Evolutionary conservation across 2,329 filamentous ascomycete species (phyloP).

Genomic region (Botrytis deweyae): DNA sequence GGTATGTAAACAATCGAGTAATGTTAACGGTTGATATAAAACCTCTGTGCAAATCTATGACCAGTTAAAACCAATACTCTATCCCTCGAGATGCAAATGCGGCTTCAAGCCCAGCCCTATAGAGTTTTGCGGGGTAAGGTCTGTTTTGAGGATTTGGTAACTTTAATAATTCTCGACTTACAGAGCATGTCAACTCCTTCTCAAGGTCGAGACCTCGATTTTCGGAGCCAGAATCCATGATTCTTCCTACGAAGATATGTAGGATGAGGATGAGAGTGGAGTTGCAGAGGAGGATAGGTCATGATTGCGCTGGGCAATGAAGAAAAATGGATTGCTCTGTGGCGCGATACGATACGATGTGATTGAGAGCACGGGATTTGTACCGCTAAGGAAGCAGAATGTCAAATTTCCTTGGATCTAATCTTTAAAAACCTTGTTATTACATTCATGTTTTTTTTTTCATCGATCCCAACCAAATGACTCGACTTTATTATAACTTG

Average conservation of each 20-base stretch:
- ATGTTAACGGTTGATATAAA: constrained; percentile 84
- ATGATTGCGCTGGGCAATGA: constrained; percentile 22
- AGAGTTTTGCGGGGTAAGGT: constrained; percentile 4
- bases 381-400: not conserved
- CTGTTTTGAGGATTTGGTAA: constrained; percentile 13
- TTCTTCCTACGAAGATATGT: constrained; percentile 37
- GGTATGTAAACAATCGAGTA: constrained; percentile 91
- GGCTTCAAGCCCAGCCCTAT: constrained; percentile 4
- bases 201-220: constrained; percentile 69
- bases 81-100: not conserved
- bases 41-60: constrained; percentile 91
- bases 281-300: constrained; percentile 18
- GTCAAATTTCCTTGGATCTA: not conserved
- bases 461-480: no score
- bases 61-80: not conserved
- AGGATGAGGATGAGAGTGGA: constrained; percentile 10
- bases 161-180: constrained; percentile 50
- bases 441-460: not conserved
- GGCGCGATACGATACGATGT: constrained; percentile 19
- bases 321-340: constrained; percentile 20
- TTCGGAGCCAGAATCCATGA: constrained; percentile 46
- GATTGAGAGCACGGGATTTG: constrained; percentile 8
- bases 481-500: not conserved
- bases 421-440: not conserved
- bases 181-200: constrained; percentile 92